phyloP scores from a whole-genome alignment of 345 rosid genomes.

The Psidium friedrichsthalianum region DNA sequence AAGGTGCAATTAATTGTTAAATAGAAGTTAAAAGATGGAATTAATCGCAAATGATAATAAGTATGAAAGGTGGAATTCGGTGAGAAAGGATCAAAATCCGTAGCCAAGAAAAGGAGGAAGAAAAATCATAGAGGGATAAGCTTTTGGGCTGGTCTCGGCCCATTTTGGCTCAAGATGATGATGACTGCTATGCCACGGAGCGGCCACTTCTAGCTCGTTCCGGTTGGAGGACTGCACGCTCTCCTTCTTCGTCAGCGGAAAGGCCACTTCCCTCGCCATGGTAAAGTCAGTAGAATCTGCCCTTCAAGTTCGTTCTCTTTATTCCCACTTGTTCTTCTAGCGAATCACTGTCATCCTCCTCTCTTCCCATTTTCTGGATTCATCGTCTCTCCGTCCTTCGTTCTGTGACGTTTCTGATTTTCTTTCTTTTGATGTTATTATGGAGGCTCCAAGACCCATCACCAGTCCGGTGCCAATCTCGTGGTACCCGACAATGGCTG shows the following conservation, averaged over 20 bases:
- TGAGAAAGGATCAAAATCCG: background rate
- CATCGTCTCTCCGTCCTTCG: background rate
- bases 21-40: background rate
- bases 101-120: background rate
- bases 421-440: no score
- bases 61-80: background rate
- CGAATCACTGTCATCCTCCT: background rate
- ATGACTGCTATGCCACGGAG: no score
- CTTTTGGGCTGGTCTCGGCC: background rate
- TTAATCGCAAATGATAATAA: no score
- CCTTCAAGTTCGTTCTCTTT: background rate
- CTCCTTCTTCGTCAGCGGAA: background rate
- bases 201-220: background rate
- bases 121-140: no score
- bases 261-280: background rate
- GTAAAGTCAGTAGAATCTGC: background rate
- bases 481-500: constrained; percentile 54
- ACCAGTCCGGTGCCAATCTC: constrained; percentile 65
- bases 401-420: background rate
- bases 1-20: background rate
- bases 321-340: background rate
- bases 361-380: background rate
- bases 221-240: background rate
- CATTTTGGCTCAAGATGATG: background rate
- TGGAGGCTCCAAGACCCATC: constrained; percentile 52